These are phyloP conservation scores for Lodderomyces elongisporus DNA, from an alignment of 1,139 yeast genomes.

Conservation along the genomic window DNA sequence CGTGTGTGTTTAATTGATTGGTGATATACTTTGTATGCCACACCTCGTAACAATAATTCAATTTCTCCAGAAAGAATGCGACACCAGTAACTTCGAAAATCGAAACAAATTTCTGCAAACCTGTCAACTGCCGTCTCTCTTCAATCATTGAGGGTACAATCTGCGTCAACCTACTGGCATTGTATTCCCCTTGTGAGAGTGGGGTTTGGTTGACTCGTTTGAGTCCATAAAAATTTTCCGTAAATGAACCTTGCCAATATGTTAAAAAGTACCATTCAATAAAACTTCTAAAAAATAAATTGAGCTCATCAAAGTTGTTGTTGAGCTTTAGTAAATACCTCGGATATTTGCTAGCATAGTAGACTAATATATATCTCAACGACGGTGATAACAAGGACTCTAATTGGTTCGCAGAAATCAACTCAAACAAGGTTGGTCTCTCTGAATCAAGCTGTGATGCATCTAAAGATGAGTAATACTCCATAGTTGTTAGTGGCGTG, in stretches of 20 bases:
- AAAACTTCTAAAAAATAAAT: constrained; percentile 54
- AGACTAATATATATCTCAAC: constrained; percentile 70
- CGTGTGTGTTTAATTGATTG: constrained; percentile 33
- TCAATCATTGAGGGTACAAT: constrained; percentile 50
- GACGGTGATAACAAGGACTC: constrained; percentile 80
- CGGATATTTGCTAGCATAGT: constrained; percentile 79
- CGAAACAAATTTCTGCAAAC: constrained; percentile 52
- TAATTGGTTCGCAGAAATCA: constrained; percentile 75
- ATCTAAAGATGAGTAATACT: constrained; percentile 74
- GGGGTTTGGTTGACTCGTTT: constrained; percentile 54
- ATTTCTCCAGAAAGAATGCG: constrained; percentile 66
- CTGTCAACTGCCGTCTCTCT: constrained; percentile 49
- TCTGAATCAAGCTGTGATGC: constrained; percentile 71
- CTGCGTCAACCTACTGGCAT: constrained; percentile 33
- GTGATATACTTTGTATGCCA: constrained; percentile 57
- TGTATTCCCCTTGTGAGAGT: constrained; percentile 25
- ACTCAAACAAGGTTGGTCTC: constrained; percentile 78
- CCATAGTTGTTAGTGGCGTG: too few species aligned
- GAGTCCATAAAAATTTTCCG: constrained; percentile 89
- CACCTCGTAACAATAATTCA: constrained; percentile 61
- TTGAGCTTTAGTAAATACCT: constrained; percentile 57
- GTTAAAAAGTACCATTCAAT: constrained; percentile 71
- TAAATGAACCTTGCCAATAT: constrained; percentile 80
- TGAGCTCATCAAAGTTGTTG: constrained; percentile 73
- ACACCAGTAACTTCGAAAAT: constrained; percentile 60